Evolutionary conservation across 345 rosid species (phyloP).

Genomic region (Triadica sebifera): DNA sequence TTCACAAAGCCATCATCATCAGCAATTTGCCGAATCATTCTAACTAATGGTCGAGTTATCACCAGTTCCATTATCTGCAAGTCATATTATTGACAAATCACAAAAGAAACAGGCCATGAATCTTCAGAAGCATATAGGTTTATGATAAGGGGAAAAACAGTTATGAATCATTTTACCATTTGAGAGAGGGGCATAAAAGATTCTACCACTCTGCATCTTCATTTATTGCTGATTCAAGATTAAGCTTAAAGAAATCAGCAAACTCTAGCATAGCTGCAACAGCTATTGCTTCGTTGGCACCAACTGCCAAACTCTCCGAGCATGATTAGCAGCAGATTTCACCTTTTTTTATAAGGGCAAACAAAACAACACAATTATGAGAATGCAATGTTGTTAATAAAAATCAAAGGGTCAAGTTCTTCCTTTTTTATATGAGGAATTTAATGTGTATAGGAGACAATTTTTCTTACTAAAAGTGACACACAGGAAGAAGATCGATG

Average conservation of each 20-base stretch:
- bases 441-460: not conserved
- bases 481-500: conserved; percentile 47
- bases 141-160: not conserved
- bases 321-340: conserved; percentile 48
- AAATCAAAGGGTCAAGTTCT: not conserved
- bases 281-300: conserved; percentile 62
- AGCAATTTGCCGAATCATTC: conserved; percentile 56
- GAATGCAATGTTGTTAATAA: not conserved
- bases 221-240: conserved; percentile 62
- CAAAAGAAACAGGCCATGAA: conserved; percentile 6
- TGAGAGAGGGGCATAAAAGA: conserved; percentile 73
- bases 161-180: conserved; percentile 41
- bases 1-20: conserved; percentile 79
- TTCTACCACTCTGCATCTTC: conserved; percentile 64
- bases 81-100: not conserved
- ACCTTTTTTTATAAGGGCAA: too few species aligned
- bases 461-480: not conserved
- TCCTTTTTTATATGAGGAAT: not conserved
- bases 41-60: conserved; percentile 50
- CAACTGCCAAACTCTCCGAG: conserved; percentile 43
- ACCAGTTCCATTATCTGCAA: conserved; percentile 63
- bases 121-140: not conserved
- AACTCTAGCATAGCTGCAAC: conserved; percentile 56
- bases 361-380: conserved; percentile 9
- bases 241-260: conserved; percentile 59